Base-by-base conservation (phyloP, 208 protist genomes). In the Acanthamoeba castellanii region DNA sequence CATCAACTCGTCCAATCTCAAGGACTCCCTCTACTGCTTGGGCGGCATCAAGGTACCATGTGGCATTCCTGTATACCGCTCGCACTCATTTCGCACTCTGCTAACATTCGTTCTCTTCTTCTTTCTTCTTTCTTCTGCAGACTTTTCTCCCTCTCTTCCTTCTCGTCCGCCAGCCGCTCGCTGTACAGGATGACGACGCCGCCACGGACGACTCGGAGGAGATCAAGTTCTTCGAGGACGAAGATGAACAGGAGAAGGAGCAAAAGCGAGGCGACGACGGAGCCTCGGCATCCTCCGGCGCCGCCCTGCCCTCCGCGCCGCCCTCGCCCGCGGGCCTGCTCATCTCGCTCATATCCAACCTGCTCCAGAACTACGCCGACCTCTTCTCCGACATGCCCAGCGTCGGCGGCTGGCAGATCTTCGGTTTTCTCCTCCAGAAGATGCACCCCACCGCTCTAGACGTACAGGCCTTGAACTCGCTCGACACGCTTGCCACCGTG, bases 11-110 rank as follows among this genome's bases (percentile, higher is more conserved):
- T 92, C 59, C 59, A 92, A 92, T 9, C 85, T 92, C 57, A 92
- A 92, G 85, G 85, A 92, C 57, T 76, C 59, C 1, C 85, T 92
- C 34, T 92, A 92, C 85, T 92, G 85, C 57, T n/a, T 92, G 55
- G 85, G 85, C 64, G 85, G 85, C 57, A 92, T 92, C 55, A 92
- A 92, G 85, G 85, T 34, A 30, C 37, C 70, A 78, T 0, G 8
- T 16, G 16, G 14, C 30, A 9, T 78, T 78, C 4, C 70, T 16
- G 14, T 13, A 32, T 78, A 78, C 70, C 70, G 37, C 14, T 64
- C 16, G 52, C 52, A 57, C 18, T 22, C 32, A 84, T 9, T 22
- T 20, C 3, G 32, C 61, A 30, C 8, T 13, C 37, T 37, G 37
- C 37, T 37, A 37, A 37, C 37, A 37, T 37, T 37, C 37, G 0